Evolutionary conservation across 352 stramenopile species (phyloP).

Genomic region (Phytophthora sp.): DNA sequence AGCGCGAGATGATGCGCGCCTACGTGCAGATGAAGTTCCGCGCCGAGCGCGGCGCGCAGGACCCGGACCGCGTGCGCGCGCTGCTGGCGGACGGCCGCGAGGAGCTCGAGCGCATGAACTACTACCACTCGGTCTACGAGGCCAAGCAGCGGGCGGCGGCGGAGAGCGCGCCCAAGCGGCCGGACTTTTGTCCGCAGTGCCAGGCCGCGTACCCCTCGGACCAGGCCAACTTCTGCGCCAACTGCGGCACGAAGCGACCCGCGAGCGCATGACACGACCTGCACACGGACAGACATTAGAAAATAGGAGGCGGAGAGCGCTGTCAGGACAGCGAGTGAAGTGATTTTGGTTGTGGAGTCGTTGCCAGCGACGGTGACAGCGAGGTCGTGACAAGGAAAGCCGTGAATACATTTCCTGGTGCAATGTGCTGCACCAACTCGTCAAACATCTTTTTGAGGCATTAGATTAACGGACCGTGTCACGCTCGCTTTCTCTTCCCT

Average conservation of each 20-base stretch:
- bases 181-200: conserved; percentile 45
- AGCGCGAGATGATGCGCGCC: conserved; percentile 85
- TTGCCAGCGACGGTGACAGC: background rate
- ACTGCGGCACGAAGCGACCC: conserved; percentile 67
- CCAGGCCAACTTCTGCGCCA: conserved; percentile 75
- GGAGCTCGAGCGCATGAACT: conserved; percentile 87
- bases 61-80: conserved; percentile 58
- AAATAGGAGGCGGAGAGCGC: background rate
- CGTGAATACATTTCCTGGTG: background rate
- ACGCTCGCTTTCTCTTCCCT: background rate
- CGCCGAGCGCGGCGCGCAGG: conserved; percentile 49
- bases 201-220: conserved; percentile 47
- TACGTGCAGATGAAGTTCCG: conserved; percentile 87
- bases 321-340: background rate
- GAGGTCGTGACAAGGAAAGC: background rate
- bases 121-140: conserved; percentile 86
- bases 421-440: background rate
- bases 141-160: conserved; percentile 49
- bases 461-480: background rate
- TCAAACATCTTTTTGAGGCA: background rate
- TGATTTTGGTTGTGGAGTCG: no score
- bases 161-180: conserved; percentile 4
- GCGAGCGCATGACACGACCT: conserved; percentile 21
- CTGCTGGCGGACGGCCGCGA: conserved; percentile 71
- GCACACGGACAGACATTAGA: conserved; percentile 1